Evolutionary conservation across 768 basidiomycete genomes (phyloP).

Genomic region (Rhizopogon sp.): DNA sequence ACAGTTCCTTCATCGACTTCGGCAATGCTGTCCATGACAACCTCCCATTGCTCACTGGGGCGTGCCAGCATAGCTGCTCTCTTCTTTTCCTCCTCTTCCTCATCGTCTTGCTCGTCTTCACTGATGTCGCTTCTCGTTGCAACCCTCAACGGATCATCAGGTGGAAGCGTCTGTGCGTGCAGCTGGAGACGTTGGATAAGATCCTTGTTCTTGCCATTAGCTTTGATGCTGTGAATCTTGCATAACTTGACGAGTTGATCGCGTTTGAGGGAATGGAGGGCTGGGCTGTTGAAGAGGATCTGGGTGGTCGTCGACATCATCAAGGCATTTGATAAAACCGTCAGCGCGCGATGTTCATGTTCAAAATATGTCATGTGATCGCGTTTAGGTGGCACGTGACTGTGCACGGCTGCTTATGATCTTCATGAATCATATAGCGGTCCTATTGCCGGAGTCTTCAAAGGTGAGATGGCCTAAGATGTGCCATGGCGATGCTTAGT

Average conservation of each 20-base stretch:
- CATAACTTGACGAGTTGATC: conserved; percentile 82
- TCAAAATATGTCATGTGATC: conserved; percentile 4
- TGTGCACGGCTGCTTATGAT: background rate
- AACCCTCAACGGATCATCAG: conserved; percentile 49
- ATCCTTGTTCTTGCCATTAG: conserved; percentile 73
- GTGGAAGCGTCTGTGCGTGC: conserved; percentile 62
- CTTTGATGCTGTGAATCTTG: conserved; percentile 79
- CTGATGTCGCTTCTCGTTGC: conserved; percentile 47
- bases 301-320: conserved; percentile 68
- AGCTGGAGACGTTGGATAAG: conserved; percentile 64
- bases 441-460: too few relatives aligned
- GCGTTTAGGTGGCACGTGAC: background rate
- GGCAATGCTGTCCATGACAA: conserved; percentile 79
- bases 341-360: background rate
- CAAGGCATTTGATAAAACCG: background rate
- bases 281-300: conserved; percentile 82
- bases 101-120: conserved; percentile 27
- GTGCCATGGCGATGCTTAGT: too few relatives aligned
- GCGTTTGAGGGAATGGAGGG: conserved; percentile 77
- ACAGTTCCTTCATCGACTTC: conserved; percentile 51
- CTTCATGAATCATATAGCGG: too few relatives aligned
- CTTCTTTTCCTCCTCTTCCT: conserved; percentile 6
- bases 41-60: conserved; percentile 79
- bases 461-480: too few relatives aligned
- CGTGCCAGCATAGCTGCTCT: conserved; percentile 33